phyloP scores from a whole-genome alignment of 768 basidiomycete genomes.

The Neoboletus subvelutipes region DNA sequence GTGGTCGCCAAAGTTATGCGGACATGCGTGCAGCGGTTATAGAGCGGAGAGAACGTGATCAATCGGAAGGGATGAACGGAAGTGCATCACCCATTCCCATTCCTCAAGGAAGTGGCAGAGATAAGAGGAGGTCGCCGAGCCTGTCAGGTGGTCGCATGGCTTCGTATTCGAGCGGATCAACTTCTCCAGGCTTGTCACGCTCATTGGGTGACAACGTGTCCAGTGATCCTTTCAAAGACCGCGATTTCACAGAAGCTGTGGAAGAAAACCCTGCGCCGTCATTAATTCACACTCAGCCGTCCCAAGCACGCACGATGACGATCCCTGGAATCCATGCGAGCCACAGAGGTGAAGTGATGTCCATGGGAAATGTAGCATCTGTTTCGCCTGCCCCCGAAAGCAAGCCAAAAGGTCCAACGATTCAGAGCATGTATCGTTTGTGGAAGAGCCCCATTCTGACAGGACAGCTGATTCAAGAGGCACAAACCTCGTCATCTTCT shows the following conservation, averaged over 20 bases:
- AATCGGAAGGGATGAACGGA: constrained; percentile 16
- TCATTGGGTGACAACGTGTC: constrained; percentile 31
- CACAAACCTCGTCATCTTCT: constrained; percentile 5
- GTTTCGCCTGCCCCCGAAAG: constrained; percentile 40
- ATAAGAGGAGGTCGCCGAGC: constrained; percentile 27
- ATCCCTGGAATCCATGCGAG: constrained; percentile 87
- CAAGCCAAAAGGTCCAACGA: constrained; percentile 48
- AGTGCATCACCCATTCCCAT: constrained; percentile 36
- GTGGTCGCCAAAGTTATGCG: constrained; percentile 61
- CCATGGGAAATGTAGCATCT: constrained; percentile 72
- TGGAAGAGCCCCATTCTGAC: constrained; percentile 57
- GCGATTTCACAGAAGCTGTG: constrained; percentile 30
- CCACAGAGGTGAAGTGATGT: constrained; percentile 83
- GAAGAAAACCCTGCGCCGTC: constrained; percentile 35
- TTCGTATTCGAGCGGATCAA: constrained; percentile 26
- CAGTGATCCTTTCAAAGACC: constrained; percentile 31
- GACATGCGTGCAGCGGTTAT: constrained; percentile 77
- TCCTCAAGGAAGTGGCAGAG: constrained; percentile 25
- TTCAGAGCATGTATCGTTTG: constrained; percentile 70
- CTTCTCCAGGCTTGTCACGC: constrained; percentile 35
- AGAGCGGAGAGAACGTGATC: constrained; percentile 56
- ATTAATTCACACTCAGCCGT: constrained; percentile 73
- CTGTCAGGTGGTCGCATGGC: constrained; percentile 25
- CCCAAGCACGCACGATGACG: constrained; percentile 74
- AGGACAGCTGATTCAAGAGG: constrained; percentile 28